Conservation (phyloP, 2,329 filamentous ascomycete species). For the Metarhizium anisopliae region DNA sequence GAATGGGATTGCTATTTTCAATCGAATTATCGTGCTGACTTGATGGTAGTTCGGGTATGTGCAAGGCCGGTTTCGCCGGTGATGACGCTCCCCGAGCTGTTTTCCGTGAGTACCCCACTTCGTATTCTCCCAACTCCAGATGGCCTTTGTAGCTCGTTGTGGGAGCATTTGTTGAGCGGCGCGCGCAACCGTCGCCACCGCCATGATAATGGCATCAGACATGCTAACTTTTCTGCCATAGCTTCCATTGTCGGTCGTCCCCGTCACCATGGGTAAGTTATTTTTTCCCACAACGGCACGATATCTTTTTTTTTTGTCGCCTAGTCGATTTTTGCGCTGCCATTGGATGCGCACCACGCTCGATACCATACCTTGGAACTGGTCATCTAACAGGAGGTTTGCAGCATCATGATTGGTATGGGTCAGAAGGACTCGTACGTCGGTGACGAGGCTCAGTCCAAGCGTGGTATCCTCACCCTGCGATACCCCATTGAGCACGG, state of each 20-base stretch:
- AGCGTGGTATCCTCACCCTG: conserved; percentile 99
- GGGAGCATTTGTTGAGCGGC: conserved; percentile 4
- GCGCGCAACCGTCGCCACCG: conserved; percentile 3
- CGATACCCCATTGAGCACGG: conserved; percentile 99
- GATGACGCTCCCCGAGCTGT: conserved; percentile 99
- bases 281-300: neutral
- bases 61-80: conserved; percentile 99
- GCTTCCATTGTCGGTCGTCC: conserved; percentile 99
- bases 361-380: neutral
- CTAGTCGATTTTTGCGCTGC: neutral
- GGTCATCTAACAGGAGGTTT: conserved; percentile 13
- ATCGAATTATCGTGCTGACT: conserved; percentile 26
- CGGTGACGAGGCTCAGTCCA: conserved; percentile 99
- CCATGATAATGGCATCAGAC: neutral
- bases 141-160: conserved; percentile 9
- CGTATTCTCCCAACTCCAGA: conserved; percentile 8
- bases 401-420: conserved; percentile 99
- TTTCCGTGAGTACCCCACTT: conserved; percentile 75
- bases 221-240: conserved; percentile 36
- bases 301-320: conserved; percentile 17
- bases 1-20: neutral
- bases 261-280: conserved; percentile 94
- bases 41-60: conserved; percentile 90
- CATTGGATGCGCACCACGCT: neutral
- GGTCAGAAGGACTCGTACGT: conserved; percentile 99